These are phyloP conservation scores for Globisporangium parvum DNA, from an alignment of 352 stramenopile genomes.

Conservation along the genomic window DNA sequence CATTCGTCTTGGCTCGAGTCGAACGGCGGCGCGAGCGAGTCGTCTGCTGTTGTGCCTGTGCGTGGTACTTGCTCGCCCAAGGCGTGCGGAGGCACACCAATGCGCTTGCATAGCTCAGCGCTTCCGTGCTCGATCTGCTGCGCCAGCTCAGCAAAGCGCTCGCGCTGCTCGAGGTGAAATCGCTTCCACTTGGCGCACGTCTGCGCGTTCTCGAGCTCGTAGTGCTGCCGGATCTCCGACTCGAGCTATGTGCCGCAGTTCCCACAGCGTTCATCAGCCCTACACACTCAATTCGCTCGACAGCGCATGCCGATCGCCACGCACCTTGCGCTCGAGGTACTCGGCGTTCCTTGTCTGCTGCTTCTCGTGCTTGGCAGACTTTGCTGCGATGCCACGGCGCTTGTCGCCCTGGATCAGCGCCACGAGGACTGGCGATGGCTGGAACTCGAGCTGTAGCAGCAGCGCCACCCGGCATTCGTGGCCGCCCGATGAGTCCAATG, in stretches of 20 bases:
- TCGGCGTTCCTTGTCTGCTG: slow-evolving; percentile 30
- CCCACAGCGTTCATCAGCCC: no score
- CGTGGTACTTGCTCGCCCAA: neutral
- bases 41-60: neutral
- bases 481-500: neutral
- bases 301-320: no score
- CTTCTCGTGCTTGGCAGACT: slow-evolving; percentile 22
- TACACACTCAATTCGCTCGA: no score
- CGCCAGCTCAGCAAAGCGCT: slow-evolving; percentile 17
- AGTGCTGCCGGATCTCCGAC: slow-evolving; percentile 51
- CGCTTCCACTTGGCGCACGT: slow-evolving; percentile 46
- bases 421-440: slow-evolving; percentile 41
- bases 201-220: slow-evolving; percentile 42
- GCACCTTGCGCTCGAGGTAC: slow-evolving; percentile 51
- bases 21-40: no score
- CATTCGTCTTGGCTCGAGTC: slow-evolving; percentile 4
- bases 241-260: slow-evolving; percentile 26
- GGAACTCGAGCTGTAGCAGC: slow-evolving; percentile 32
- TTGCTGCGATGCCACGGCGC: slow-evolving; percentile 9
- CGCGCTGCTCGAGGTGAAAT: slow-evolving; percentile 27
- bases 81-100: neutral
- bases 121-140: slow-evolving; percentile 27
- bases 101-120: slow-evolving; percentile 17
- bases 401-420: slow-evolving; percentile 37
- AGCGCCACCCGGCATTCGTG: neutral